Evolutionary conservation across 768 basidiomycete genomes (phyloP).

Genomic region (Peribolospora kevripleyi): DNA sequence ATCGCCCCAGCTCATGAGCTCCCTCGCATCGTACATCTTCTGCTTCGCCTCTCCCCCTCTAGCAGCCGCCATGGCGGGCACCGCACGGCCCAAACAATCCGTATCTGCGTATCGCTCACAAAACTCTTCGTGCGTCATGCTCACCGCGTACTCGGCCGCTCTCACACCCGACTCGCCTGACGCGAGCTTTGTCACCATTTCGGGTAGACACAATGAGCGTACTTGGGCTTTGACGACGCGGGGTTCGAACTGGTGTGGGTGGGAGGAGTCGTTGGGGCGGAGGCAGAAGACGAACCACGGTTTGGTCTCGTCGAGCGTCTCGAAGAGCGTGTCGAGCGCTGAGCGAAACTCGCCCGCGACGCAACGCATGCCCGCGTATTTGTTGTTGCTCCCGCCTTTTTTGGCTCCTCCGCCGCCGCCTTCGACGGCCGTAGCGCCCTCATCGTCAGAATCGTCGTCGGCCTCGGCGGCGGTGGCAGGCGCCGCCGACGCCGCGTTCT

Average conservation of each 20-base stretch:
- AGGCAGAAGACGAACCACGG: conserved; percentile 79
- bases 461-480: background rate
- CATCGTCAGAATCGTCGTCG: conserved; percentile 28
- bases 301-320: conserved; percentile 61
- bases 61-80: background rate
- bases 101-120: conserved; percentile 56
- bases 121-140: conserved; percentile 67
- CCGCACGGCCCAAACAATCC: conserved; percentile 27
- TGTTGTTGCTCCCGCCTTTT: background rate
- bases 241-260: conserved; percentile 83
- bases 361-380: conserved; percentile 29
- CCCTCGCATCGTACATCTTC: conserved; percentile 9
- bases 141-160: conserved; percentile 28
- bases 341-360: conserved; percentile 69
- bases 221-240: conserved; percentile 80
- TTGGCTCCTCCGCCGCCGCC: background rate
- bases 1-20: conserved; percentile 30
- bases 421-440: conserved; percentile 16
- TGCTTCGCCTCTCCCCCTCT: conserved; percentile 6
- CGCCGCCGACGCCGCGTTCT: conserved; percentile 20
- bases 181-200: conserved; percentile 42
- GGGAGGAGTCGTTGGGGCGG: conserved; percentile 81
- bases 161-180: conserved; percentile 30
- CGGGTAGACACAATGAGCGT: conserved; percentile 48
- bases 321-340: conserved; percentile 64